These are phyloP conservation scores for Bimuria novae-zelandiae DNA, from an alignment of 2,329 filamentous ascomycete genomes.

Conservation along the genomic window DNA sequence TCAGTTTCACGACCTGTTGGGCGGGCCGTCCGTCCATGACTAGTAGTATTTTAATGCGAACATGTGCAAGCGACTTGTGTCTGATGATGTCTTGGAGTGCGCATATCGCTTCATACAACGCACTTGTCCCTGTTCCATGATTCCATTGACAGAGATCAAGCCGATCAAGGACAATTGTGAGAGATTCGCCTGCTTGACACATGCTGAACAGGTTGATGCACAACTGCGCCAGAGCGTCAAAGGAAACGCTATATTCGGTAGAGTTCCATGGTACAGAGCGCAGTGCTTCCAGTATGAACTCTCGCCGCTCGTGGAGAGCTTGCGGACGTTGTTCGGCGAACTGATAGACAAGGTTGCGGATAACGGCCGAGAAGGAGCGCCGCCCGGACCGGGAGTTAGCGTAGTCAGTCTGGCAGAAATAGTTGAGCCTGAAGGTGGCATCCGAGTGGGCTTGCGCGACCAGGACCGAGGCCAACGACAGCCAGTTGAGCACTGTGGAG, in stretches of 20 bases:
- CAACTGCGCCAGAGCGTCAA: neutral
- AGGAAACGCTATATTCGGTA: neutral
- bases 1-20: neutral
- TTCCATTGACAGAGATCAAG: neutral
- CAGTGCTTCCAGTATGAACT: neutral
- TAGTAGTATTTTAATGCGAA: neutral
- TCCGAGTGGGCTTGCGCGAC: neutral
- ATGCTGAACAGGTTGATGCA: neutral
- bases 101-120: neutral
- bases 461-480: neutral
- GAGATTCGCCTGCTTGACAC: neutral
- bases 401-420: constrained; percentile 2
- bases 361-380: neutral
- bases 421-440: neutral
- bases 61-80: neutral
- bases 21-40: neutral
- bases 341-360: neutral
- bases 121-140: neutral
- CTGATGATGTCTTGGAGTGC: neutral
- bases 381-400: neutral
- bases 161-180: neutral
- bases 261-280: neutral
- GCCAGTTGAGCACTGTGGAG: neutral
- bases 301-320: no score
- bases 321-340: neutral